Base-by-base conservation (phyloP, 1,139 yeast genomes). In the Geotrichum armillariae region DNA sequence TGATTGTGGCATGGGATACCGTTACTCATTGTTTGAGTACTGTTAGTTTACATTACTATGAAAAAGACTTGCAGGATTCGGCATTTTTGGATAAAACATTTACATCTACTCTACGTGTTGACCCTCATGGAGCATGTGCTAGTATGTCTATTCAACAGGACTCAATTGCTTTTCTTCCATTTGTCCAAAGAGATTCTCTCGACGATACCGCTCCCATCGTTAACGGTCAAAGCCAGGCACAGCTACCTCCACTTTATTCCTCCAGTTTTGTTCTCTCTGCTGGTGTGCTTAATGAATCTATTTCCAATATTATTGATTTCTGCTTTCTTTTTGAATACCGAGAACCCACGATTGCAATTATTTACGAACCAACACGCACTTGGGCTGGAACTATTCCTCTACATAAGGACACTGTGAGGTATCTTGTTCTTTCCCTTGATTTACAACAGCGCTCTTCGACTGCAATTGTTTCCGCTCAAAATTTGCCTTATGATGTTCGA, bases 21-120 rank as follows among this genome's bases (percentile, higher is more conserved):
- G 68, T 64, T 7, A 65, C 63, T 14, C 74, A 79, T 54, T 61
- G 77, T 0, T 74, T 93, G 12, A 72, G 78, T 17, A 89, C 97
- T 0, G 77, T 82, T 2, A 87, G 96, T 46, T 73, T 93, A 50
- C 99, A 93, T 67, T 89, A 79, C 65, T 93, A 91, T 66, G 98
- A 91, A 62, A 79, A 80, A 49, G 79, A 82, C 40, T 75, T 86
- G 12, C 50, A 78, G 71, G 59, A 76, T 72, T 50, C 65, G 73
- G 51, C 80, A 80, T 37, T 74, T 73, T 53, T 80, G 76, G 63
- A 76, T 69, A 53, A 67, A 75, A 48, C 63, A 63, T 50, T 67
- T 69, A 43, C 72, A 5, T 71, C 89, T 0, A 71, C 72, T 20
- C 72, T 88, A 57, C 68, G 82, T 27, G 73, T 84, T 0, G 96